Conservation (phyloP, 352 stramenopile species). For the Ophiocytium majus region DNA sequence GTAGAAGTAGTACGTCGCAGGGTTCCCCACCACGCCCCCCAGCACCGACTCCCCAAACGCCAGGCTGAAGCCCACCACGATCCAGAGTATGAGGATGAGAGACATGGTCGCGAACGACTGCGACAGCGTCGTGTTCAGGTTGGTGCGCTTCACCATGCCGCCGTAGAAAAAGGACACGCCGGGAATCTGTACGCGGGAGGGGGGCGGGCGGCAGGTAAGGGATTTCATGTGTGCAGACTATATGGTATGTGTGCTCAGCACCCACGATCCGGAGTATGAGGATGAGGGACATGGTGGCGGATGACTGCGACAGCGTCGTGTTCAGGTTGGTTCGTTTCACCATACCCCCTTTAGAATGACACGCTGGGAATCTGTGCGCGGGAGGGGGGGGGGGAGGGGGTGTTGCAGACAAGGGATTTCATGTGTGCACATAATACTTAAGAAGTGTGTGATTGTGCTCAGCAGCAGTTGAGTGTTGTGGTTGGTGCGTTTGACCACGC, state of each 20-base stretch:
- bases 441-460: too few relatives aligned
- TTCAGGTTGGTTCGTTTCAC: conserved; percentile 69
- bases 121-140: conserved; percentile 73
- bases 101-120: conserved; percentile 73
- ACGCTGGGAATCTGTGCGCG: conserved; percentile 62
- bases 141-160: conserved; percentile 67
- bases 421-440: too few relatives aligned
- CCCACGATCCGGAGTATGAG: not conserved
- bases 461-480: conserved; percentile 75
- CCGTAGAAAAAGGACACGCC: conserved; percentile 74
- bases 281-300: not conserved
- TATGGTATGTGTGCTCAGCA: not conserved
- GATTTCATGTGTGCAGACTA: not conserved
- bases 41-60: conserved; percentile 61
- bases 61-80: conserved; percentile 69
- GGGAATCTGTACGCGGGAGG: conserved; percentile 55
- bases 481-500: conserved; percentile 68
- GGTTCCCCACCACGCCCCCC: conserved; percentile 33
- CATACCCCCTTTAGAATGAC: conserved; percentile 72
- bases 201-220: not conserved
- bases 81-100: conserved; percentile 74
- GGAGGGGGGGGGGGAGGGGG: not conserved
- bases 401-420: not conserved
- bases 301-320: conserved; percentile 59
- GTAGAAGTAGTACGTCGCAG: conserved; percentile 64